phyloP scores from a whole-genome alignment of 2,329 filamentous ascomycete genomes.

The Fusarium sarcochroum region DNA sequence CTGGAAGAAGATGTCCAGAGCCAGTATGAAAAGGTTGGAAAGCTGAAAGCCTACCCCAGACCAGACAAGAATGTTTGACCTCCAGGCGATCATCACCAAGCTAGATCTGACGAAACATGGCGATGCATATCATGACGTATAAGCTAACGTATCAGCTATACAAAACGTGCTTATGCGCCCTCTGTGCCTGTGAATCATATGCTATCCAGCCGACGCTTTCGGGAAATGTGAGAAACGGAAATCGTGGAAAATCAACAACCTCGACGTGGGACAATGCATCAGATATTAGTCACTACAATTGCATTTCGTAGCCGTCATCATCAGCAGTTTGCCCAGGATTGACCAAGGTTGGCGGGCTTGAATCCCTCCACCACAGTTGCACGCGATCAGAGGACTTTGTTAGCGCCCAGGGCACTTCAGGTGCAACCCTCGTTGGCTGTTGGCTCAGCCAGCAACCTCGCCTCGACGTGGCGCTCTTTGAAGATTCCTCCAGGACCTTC shows the following conservation, averaged over 20 bases:
- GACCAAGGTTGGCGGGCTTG: constrained; percentile 15
- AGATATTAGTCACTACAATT: not conserved
- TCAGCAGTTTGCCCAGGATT: constrained; percentile 17
- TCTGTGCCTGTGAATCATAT: constrained; percentile 26
- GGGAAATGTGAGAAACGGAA: not conserved
- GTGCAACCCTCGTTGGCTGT: constrained; percentile 17
- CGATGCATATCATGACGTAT: constrained; percentile 44
- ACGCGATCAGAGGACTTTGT: constrained; percentile 38
- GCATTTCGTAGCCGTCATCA: constrained; percentile 20
- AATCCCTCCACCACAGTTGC: constrained; percentile 29
- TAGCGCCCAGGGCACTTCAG: constrained; percentile 32
- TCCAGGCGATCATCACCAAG: constrained; percentile 40
- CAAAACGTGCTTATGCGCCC: constrained; percentile 13
- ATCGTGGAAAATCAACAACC: not conserved
- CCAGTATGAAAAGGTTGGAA: constrained; percentile 24
- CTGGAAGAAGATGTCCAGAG: not conserved
- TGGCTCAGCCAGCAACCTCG: constrained; percentile 21
- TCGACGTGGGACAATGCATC: not conserved
- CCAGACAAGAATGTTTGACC: constrained; percentile 15
- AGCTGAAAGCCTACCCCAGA: constrained; percentile 12
- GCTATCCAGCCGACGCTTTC: constrained; percentile 1
- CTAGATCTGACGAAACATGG: constrained; percentile 43
- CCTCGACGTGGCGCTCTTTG: constrained; percentile 24
- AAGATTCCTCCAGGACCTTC: constrained; percentile 17
- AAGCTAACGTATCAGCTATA: constrained; percentile 35